phyloP scores from a whole-genome alignment of 192 early-diverging fungal genomes.

The Dispira simplex region DNA sequence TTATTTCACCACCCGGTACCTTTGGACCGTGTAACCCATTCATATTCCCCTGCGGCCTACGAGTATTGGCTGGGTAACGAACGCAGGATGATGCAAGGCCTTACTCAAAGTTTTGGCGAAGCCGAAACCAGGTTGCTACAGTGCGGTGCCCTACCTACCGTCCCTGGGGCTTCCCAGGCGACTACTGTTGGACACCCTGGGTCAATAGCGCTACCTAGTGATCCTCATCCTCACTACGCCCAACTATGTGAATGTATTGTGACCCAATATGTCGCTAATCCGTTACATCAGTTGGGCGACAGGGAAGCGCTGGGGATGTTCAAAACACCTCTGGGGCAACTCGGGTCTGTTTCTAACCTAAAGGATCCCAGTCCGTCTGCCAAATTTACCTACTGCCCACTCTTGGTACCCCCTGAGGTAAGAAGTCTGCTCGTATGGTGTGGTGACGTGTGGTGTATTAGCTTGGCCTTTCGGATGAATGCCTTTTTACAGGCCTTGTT shows the following conservation, averaged over 20 bases:
- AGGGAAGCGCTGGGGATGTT: no score
- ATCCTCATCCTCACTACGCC: neutral
- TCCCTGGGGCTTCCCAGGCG: neutral
- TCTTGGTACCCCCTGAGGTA: no score
- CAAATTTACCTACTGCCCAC: no score
- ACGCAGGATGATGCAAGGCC: neutral
- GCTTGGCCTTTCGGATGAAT: neutral
- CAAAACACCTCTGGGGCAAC: no score
- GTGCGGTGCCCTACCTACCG: neutral
- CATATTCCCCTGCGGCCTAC: neutral
- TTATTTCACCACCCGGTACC: neutral
- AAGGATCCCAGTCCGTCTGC: no score
- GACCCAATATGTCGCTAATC: neutral
- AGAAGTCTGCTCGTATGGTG: neutral
- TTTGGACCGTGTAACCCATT: neutral
- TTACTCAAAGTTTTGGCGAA: neutral
- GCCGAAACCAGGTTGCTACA: neutral
- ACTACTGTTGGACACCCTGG: neutral
- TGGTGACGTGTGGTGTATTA: neutral
- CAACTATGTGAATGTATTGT: neutral
- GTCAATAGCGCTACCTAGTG: neutral
- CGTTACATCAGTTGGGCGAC: no score
- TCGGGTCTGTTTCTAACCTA: no score
- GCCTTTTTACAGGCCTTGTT: conserved; percentile 3
- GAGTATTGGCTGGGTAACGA: conserved; percentile 1